A percentile compares a stretch with the other conserved stretches of the same genome.
Evolutionary conservation across 352 stramenopile species (phyloP).

Genomic region (Phytopythium vexans): DNA sequence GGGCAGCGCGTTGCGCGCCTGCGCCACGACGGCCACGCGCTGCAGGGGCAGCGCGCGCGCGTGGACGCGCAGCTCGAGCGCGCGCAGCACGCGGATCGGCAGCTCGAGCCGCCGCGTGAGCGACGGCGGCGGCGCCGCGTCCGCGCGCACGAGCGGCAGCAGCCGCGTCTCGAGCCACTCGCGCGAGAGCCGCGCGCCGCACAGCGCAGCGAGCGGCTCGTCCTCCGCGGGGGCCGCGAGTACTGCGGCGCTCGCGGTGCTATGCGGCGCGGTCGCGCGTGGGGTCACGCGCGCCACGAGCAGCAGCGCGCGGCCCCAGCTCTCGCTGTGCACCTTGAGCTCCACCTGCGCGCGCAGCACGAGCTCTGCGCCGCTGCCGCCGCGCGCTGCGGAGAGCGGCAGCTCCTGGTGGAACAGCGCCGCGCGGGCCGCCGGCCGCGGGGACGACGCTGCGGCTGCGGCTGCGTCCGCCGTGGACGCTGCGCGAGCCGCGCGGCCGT

Average conservation of each 20-base stretch:
- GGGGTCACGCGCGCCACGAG: constrained; percentile 53
- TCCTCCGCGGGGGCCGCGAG: not conserved
- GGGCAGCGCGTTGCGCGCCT: constrained; percentile 42
- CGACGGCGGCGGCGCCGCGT: constrained; percentile 31
- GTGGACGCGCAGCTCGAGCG: constrained; percentile 58
- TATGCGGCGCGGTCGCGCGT: constrained; percentile 2
- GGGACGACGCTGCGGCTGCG: not conserved
- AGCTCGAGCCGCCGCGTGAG: constrained; percentile 46
- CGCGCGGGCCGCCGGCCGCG: constrained; percentile 5
- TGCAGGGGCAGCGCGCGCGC: constrained; percentile 30
- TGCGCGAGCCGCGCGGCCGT: not conserved
- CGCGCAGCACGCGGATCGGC: constrained; percentile 44
- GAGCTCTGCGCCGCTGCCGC: constrained; percentile 11
- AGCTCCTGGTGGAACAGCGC: constrained; percentile 66
- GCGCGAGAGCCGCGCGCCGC: constrained; percentile 23
- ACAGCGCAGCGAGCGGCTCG: constrained; percentile 4
- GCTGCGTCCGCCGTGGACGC: constrained; percentile 8
- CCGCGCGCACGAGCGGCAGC: constrained; percentile 45
- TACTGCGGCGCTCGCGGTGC: not conserved
- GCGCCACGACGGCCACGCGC: constrained; percentile 47
- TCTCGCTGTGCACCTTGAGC: constrained; percentile 58
- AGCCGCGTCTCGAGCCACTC: constrained; percentile 32
- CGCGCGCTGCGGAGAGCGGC: constrained; percentile 30
- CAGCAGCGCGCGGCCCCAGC: constrained; percentile 50
- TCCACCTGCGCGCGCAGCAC: constrained; percentile 47